phyloP scores from a whole-genome alignment of 2,329 filamentous ascomycete species.

The Aspergillus fumigatiaffinis region DNA sequence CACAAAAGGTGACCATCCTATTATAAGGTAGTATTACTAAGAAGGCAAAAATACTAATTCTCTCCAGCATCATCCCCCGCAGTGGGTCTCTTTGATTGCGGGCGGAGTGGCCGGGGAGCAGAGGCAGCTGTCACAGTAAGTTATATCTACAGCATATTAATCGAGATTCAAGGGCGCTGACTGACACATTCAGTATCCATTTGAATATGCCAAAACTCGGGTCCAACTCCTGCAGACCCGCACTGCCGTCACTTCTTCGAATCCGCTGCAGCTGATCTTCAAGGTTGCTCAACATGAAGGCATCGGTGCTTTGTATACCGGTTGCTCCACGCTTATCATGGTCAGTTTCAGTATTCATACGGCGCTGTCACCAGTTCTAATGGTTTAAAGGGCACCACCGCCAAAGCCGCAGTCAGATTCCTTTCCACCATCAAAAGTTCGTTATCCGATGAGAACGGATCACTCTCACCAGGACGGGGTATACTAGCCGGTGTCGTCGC shows the following conservation, averaged over 20 bases:
- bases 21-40: too few species aligned
- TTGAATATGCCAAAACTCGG: conserved; percentile 63
- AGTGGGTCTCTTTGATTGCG: conserved; percentile 46
- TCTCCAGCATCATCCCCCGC: conserved; percentile 16
- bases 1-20: neutral
- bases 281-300: conserved; percentile 56
- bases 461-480: conserved; percentile 52
- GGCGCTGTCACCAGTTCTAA: too few species aligned
- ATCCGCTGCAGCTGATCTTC: conserved; percentile 56
- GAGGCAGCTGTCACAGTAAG: conserved; percentile 49
- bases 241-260: conserved; percentile 44
- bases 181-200: conserved; percentile 47
- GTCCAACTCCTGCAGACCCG: conserved; percentile 50
- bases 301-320: conserved; percentile 57
- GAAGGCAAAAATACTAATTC: neutral
- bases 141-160: neutral
- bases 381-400: conserved; percentile 47
- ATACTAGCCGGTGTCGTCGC: conserved; percentile 63
- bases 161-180: too few species aligned
- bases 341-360: conserved; percentile 1
- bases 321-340: conserved; percentile 57
- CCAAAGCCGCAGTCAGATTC: conserved; percentile 64
- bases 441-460: conserved; percentile 51
- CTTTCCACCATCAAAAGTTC: conserved; percentile 59
- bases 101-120: conserved; percentile 51